Base-by-base conservation (phyloP, 2,329 filamentous ascomycete species). In the Paraphaeosphaeria minitans region DNA sequence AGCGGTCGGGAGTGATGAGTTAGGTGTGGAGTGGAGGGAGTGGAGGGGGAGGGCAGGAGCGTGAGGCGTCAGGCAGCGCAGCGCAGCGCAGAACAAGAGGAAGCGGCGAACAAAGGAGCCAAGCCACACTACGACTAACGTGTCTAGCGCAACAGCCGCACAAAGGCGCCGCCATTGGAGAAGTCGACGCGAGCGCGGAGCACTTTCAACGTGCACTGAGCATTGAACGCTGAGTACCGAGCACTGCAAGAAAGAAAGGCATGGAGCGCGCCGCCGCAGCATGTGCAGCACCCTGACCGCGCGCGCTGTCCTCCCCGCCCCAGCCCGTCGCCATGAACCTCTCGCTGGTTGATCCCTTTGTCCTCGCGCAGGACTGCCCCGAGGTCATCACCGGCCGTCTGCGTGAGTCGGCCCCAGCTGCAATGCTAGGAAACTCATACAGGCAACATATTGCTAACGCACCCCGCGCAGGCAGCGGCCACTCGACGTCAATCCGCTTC, bases 341-440 rank as follows among this genome's bases (percentile, higher is more conserved):
- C 65, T 86, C 88, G 53, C 83, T 92, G 43, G 83, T 88, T 62
- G 89, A 92, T 74, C 89, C 89, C 24, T 89, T 90, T 70, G 84
- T 89, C 65, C 82, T 90, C 61, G 87, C 87, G 27, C 86, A 89
- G 78, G 93, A 97, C 80, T 96, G 95, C 75, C 93, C 94, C 55
- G 93, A 97, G 74, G 88, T 91, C 61, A 89, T 97, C 66, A 93
- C 91, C 35, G 92, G 92, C 73, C 93, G 90, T 58, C 89, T 99
- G 64, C 90, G 94, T 85, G 81, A 70, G 80, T 77, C 16, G 42
- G 61, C n/a, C 49, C 87, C 84, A 43, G 45, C 29, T 22, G 10
- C 41, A 43, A 89, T 4, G 66, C 87, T 85, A 27, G 24, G 3
- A 3, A 27, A 27, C 6, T 27, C 3, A 3, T 27, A 3, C 24